phyloP scores from a whole-genome alignment of 78 protist genomes.

The Emiliania huxleyi region DNA sequence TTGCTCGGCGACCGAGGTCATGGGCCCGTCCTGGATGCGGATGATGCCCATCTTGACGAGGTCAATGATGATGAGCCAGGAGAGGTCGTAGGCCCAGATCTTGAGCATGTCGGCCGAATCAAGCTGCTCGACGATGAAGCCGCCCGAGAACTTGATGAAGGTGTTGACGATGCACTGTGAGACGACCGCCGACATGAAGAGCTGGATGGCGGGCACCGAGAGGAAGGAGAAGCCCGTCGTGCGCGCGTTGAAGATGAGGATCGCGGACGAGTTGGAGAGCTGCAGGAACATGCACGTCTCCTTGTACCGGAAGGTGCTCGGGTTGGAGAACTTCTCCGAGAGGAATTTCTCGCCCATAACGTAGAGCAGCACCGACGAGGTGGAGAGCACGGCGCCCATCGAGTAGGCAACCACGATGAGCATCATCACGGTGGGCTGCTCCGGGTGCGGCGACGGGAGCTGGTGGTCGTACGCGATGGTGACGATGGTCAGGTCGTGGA shows the following conservation, averaged over 20 bases:
- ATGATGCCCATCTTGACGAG: not conserved
- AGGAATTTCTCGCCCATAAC: not conserved
- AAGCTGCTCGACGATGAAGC: not conserved
- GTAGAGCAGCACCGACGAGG: not conserved
- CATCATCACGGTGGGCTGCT: not conserved
- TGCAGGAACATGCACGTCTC: not conserved
- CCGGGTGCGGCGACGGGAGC: not conserved
- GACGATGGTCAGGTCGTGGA: slow-evolving; percentile 8
- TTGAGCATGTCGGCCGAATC: not conserved
- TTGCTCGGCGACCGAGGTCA: too few relatives aligned
- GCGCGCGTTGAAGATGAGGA: slow-evolving; percentile 1
- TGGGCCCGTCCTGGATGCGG: too few relatives aligned
- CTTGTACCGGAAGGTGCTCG: too few relatives aligned
- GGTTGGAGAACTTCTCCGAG: too few relatives aligned
- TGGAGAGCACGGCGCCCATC: not conserved
- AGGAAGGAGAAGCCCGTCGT: not conserved
- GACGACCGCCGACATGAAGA: not conserved
- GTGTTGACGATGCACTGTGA: not conserved
- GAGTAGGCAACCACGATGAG: not conserved
- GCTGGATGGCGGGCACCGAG: not conserved
- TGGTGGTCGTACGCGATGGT: not conserved
- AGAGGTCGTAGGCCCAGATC: not conserved
- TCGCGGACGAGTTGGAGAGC: not conserved
- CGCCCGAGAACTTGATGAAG: not conserved
- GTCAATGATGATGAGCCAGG: not conserved